Evolutionary conservation across 768 basidiomycete species (phyloP).

Genomic region (Auricularia cornea): DNA sequence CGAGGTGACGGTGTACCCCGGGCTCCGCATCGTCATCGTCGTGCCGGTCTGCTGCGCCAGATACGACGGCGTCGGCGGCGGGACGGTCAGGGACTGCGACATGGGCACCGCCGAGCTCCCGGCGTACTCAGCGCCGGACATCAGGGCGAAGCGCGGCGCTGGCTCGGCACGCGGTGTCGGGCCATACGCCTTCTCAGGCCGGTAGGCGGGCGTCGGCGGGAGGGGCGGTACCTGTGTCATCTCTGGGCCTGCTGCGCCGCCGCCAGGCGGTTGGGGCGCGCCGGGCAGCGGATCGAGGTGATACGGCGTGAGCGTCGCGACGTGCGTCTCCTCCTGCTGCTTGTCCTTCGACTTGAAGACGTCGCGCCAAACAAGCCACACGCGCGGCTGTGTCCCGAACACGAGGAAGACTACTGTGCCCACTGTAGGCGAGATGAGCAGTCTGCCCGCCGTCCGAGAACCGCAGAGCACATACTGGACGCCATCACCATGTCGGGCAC

Average conservation of each 20-base stretch:
- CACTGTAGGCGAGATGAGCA: slow-evolving; percentile 25
- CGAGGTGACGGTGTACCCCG: neutral
- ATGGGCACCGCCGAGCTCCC: neutral
- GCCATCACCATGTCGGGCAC: slow-evolving; percentile 41
- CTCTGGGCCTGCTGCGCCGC: neutral
- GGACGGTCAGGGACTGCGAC: neutral
- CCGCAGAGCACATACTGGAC: slow-evolving; percentile 26
- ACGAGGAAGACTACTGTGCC: slow-evolving; percentile 36
- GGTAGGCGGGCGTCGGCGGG: neutral
- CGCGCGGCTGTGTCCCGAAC: slow-evolving; percentile 34
- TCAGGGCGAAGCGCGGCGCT: neutral
- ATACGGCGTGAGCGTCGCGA: neutral
- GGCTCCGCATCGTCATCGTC: neutral
- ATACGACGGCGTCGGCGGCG: neutral
- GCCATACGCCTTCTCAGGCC: neutral
- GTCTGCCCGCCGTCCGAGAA: too few relatives aligned
- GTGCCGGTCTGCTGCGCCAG: neutral
- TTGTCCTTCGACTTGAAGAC: neutral
- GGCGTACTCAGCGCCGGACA: neutral
- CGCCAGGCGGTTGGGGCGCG: neutral
- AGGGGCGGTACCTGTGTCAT: neutral
- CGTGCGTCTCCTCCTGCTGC: neutral
- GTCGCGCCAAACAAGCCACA: neutral
- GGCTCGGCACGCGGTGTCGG: neutral
- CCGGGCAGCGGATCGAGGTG: neutral